Evolutionary conservation across 73 alveolate genomes (phyloP), one percentile per base, ranked within the genome.

Genomic region (Blepharisma stoltei): DNA sequence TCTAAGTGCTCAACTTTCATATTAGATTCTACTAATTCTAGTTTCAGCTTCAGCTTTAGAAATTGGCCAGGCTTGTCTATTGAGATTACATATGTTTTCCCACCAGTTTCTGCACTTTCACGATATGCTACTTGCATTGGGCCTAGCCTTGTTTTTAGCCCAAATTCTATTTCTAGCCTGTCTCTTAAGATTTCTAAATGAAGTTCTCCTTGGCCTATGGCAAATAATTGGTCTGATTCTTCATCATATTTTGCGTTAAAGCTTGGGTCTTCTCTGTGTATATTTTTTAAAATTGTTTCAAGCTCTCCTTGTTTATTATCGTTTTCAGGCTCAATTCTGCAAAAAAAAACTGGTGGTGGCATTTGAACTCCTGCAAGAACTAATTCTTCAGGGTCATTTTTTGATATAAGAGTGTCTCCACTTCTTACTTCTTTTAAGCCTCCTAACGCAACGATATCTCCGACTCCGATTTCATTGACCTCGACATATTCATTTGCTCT

Each of bases 261-360:
- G 18, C 93, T 81, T 7, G 95, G 95, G 69, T 93, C 98, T 71
- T 93, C 98, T 55, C 86, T 80, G 6, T 88, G 47, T 20, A 93
- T 70, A 32, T 78, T 81, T 46, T 81, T 45, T 45, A 93, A 77
- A 20, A 91, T 89, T 8, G 77, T 48, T 65, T 84, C 93, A 21
- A 93, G 68, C 55, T 88, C 75, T 14, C 53, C 69, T 55, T 90
- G 65, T 50, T 87, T 89, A 46, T 86, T 67, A 7, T 89, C 76
- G 25, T 81, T 70, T 47, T 87, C 92, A 11, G 95, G 81, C 25
- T 90, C 96, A 60, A 93, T 84, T 7, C 89, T 75, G 71, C 97
- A 93, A 81, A 90, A 90, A 71, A 93, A 93, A 6, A 93, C 98
- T 7, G 95, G 95, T 14, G 95, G 90, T n/a, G 98, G 98, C 80